Percentiles rank a stretch among this genome's conserved stretches.
Conservation (phyloP, 108 stramenopile species). For the Nitzschia putrida region DNA sequence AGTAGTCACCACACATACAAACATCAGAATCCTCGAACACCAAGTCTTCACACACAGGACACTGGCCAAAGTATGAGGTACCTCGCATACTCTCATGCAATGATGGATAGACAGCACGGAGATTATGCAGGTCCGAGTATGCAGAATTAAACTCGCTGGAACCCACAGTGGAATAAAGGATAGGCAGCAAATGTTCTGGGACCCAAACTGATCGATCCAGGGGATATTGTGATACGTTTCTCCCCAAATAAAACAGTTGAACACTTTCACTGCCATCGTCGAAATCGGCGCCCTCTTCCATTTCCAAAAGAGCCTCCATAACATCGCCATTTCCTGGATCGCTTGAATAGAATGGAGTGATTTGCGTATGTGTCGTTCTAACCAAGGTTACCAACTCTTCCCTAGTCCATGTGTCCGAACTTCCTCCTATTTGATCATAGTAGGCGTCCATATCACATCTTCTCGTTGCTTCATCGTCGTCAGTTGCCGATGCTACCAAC, state of each 20-base stretch:
- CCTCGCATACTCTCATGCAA: slow-evolving; percentile 11
- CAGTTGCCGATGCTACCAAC: too few species aligned
- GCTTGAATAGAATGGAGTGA: slow-evolving; percentile 2
- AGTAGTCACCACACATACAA: slow-evolving; percentile 33
- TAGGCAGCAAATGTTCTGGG: slow-evolving; percentile 10
- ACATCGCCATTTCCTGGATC: slow-evolving; percentile 1
- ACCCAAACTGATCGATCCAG: slow-evolving; percentile 11
- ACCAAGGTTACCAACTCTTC: slow-evolving; percentile 10
- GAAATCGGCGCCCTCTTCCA: neutral
- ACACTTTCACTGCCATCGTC: neutral
- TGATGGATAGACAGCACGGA: slow-evolving; percentile 10
- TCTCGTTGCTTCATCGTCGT: neutral
- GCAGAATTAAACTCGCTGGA: slow-evolving; percentile 9
- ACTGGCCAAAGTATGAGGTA: slow-evolving; percentile 9
- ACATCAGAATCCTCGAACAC: slow-evolving; percentile 16
- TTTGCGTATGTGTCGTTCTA: neutral
- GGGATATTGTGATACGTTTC: slow-evolving; percentile 2
- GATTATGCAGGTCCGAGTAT: slow-evolving; percentile 29
- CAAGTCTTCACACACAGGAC: slow-evolving; percentile 5
- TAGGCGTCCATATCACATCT: slow-evolving; percentile 1
- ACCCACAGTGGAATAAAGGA: neutral
- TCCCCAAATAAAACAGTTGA: neutral
- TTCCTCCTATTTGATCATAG: neutral
- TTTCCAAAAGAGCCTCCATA: slow-evolving; percentile 4
- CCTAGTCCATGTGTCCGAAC: neutral